Percentiles rank a stretch among this genome's conserved stretches.
phyloP scores from a whole-genome alignment of 345 rosid genomes.

The Stellera chamaejasme region DNA sequence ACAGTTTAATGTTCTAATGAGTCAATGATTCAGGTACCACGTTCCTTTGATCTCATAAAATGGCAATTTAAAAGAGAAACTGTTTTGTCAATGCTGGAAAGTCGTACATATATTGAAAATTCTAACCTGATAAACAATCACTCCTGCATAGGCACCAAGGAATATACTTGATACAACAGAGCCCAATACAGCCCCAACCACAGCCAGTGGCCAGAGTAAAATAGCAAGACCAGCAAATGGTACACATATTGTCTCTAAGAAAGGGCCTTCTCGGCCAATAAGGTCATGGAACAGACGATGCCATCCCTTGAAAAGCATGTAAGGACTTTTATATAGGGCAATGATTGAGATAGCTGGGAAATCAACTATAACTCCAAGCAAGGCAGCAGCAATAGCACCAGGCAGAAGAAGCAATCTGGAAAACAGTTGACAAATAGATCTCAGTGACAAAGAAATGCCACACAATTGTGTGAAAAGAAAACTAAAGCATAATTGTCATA shows the following conservation, averaged over 20 bases:
- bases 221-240: constrained; percentile 95
- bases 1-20: no score
- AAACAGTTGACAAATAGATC: constrained; percentile 4
- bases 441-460: neutral
- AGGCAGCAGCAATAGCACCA: constrained; percentile 54
- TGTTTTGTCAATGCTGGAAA: neutral
- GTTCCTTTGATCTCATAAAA: no score
- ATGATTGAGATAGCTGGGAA: constrained; percentile 57
- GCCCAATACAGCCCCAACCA: constrained; percentile 73
- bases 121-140: constrained; percentile 67
- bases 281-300: constrained; percentile 86
- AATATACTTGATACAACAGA: constrained; percentile 66
- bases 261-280: constrained; percentile 95
- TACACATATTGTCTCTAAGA: constrained; percentile 93
- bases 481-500: neutral
- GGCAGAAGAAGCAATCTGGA: constrained; percentile 69
- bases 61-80: neutral
- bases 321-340: constrained; percentile 78
- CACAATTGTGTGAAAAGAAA: neutral
- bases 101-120: constrained; percentile 1
- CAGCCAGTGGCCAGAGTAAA: constrained; percentile 96
- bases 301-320: constrained; percentile 96
- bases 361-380: constrained; percentile 62
- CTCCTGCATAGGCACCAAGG: constrained; percentile 87
- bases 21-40: no score